Evolutionary conservation across 139 green algal genomes (phyloP), one percentile per base, ranked within the genome.

Genomic region (Picochlorum sp.): DNA sequence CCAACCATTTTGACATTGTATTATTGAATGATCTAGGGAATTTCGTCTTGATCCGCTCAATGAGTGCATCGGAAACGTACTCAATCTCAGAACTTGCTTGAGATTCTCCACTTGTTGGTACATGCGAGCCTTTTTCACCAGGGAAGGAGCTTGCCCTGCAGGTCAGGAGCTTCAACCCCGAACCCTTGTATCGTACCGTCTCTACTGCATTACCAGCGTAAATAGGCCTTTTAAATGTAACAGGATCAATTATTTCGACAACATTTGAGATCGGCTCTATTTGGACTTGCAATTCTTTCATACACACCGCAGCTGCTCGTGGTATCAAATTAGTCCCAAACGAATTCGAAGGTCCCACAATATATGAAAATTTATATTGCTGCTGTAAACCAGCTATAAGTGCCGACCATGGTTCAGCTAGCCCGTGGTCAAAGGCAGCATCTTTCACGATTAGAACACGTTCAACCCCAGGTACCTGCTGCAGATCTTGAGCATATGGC

Each of bases 191-290:
- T 40, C 66, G 26, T 4, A 96, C 82, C 0, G 85, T 96, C 5
- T 72, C 73, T 22, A 96, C 56, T 0, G 83, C 89, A 39, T 96
- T 96, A 33, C 89, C 89, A 9, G 89, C 89, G 55, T 96, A 96
- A 20, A 94, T 88, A 7, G 87, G 87, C 30, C 85, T 69, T 20
- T 83, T 68, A 58, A 89, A 94, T 14, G 81, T 91, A 65, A 75
- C 28, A 5, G 54, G 26, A 39, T 81, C 78, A 8, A 73, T 3
- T 6, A 87, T 56, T 30, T 81, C 49, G 4, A 81, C 49, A 1
- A 94, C 85, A 45, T 96, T 89, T 18, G 69, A 81, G 9, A 95
- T 70, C 1, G 84, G 80, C 39, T 47, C 39, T 47, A 25, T n/a
- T 60, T 95, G 75, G 16, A 75, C 66, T 41, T 79, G 77, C 53